Conservation (phyloP, 2,329 filamentous ascomycete genomes). For the Apiospora saccharicola region DNA sequence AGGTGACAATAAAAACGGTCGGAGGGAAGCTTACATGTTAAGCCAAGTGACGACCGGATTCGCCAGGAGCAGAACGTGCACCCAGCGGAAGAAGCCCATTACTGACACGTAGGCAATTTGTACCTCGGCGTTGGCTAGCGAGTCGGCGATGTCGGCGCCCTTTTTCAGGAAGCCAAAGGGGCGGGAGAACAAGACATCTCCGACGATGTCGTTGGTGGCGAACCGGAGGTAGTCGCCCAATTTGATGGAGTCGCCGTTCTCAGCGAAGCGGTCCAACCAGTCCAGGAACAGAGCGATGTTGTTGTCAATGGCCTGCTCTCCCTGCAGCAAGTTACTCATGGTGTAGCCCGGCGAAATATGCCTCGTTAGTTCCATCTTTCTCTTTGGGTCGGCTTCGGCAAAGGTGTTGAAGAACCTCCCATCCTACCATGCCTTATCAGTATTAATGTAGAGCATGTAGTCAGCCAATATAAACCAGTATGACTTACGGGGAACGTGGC, state of each 20-base stretch:
- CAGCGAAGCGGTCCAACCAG: conserved; percentile 33
- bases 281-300: conserved; percentile 30
- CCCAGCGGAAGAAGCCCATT: conserved; percentile 28
- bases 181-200: conserved; percentile 42
- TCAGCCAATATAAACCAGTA: conserved; percentile 39
- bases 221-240: conserved; percentile 35
- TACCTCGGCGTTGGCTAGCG: conserved; percentile 31
- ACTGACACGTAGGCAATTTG: conserved; percentile 28
- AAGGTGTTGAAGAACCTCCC: not conserved
- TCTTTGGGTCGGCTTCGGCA: conserved; percentile 39
- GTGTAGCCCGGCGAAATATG: conserved; percentile 43
- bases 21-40: conserved; percentile 28
- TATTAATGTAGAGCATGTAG: fast-evolving
- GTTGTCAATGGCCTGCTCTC: conserved; percentile 30
- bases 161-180: conserved; percentile 39
- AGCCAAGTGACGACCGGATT: conserved; percentile 33
- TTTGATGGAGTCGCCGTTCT: conserved; percentile 26
- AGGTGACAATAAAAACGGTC: too few species aligned
- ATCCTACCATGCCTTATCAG: not conserved
- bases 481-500: conserved; percentile 50
- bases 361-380: conserved; percentile 42
- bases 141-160: conserved; percentile 37
- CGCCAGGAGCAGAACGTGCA: conserved; percentile 29
- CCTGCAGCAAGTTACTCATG: conserved; percentile 29
- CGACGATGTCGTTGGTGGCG: conserved; percentile 42